phyloP scores from a whole-genome alignment of 2,329 filamentous ascomycete species.

The Exophiala sideris region DNA sequence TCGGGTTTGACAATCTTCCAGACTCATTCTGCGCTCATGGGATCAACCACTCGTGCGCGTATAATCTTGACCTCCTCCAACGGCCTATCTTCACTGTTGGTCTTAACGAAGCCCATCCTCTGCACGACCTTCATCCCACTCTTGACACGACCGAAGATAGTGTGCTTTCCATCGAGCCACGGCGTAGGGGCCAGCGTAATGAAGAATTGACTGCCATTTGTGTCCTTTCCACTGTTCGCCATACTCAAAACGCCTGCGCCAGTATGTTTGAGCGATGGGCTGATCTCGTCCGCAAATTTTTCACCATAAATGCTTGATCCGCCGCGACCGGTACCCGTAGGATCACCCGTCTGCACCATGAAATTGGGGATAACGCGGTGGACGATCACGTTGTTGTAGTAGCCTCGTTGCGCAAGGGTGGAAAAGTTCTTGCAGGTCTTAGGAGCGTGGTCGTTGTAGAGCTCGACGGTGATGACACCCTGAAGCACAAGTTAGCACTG shows the following conservation, averaged over 20 bases:
- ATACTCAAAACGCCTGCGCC: constrained; percentile 92
- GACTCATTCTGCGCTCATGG: constrained; percentile 6
- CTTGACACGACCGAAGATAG: constrained; percentile 90
- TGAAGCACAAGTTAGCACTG: constrained; percentile 36
- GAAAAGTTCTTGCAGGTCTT: constrained; percentile 84
- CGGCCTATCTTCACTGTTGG: constrained; percentile 75
- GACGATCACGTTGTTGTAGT: constrained; percentile 83
- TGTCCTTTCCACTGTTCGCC: constrained; percentile 91
- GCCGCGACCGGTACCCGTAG: constrained; percentile 87
- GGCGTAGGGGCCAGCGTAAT: constrained; percentile 91
- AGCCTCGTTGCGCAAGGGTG: constrained; percentile 73
- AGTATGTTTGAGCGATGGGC: constrained; percentile 75
- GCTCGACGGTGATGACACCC: constrained; percentile 82
- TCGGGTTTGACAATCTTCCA: not conserved
- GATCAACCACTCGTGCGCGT: constrained; percentile 65
- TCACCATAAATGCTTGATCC: constrained; percentile 87
- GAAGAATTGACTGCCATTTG: constrained; percentile 95
- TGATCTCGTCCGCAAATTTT: constrained; percentile 91
- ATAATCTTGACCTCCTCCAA: constrained; percentile 78
- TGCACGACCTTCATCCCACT: constrained; percentile 77
- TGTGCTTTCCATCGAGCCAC: constrained; percentile 96
- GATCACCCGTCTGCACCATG: constrained; percentile 94
- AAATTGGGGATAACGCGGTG: constrained; percentile 95
- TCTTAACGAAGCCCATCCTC: constrained; percentile 84
- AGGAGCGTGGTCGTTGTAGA: constrained; percentile 85